phyloP scores from a whole-genome alignment of 441 rosid species.

The Gossypium aridum region DNA sequence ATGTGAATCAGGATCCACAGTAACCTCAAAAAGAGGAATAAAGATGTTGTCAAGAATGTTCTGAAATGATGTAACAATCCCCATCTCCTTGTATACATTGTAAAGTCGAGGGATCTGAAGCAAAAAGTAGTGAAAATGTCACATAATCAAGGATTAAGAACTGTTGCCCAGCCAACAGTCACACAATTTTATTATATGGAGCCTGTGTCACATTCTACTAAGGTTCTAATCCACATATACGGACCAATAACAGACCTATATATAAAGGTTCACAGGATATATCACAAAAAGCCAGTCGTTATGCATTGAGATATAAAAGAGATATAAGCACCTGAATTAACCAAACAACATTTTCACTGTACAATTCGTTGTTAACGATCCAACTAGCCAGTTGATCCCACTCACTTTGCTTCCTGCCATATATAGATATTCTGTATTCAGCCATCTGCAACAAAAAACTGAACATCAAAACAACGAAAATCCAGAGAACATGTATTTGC shows the following conservation, averaged over 20 bases:
- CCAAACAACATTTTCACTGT: constrained; percentile 98
- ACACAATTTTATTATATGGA: background rate
- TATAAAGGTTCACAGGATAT: background rate
- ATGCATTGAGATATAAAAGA: constrained; percentile 6
- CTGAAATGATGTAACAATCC: constrained; percentile 97
- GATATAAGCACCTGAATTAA: constrained; percentile 72
- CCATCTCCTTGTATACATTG: constrained; percentile 98
- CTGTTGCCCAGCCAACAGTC: background rate
- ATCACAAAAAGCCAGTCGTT: constrained; percentile 1
- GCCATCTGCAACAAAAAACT: constrained; percentile 72
- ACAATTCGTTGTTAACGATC: constrained; percentile 96
- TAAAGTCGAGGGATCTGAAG: constrained; percentile 95
- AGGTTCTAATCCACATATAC: background rate
- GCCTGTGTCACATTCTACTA: background rate
- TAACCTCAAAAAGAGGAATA: constrained; percentile 94
- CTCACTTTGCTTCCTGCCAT: constrained; percentile 97
- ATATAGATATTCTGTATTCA: constrained; percentile 93
- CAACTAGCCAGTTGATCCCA: constrained; percentile 99
- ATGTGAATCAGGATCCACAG: constrained; percentile 96
- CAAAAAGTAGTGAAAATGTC: constrained; percentile 3
- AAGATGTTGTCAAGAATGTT: constrained; percentile 96
- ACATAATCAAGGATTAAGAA: background rate
- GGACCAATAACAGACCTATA: background rate
- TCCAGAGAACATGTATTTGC: background rate
- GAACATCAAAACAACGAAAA: constrained; percentile 9